Percentiles rank a stretch among this genome's conserved stretches.
phyloP scores from a whole-genome alignment of 352 stramenopile genomes.

The Phytophthora pseudosyringae region DNA sequence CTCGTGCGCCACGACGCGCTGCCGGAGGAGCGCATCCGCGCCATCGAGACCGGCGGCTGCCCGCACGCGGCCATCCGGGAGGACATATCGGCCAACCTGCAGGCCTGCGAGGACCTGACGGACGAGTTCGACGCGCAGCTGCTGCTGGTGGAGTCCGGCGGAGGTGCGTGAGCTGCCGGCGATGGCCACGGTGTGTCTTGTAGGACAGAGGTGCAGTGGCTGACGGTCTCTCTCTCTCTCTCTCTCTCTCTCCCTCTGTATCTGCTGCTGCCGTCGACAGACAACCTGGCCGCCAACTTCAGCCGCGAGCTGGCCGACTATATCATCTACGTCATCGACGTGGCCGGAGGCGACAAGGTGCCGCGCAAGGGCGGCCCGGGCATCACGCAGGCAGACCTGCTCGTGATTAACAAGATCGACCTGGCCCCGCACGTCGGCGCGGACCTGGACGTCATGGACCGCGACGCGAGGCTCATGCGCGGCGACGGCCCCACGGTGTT shows the following conservation, averaged over 20 bases:
- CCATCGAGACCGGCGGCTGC: conserved; percentile 98
- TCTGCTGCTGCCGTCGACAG: conserved; percentile 34
- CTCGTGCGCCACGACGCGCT: conserved; percentile 94
- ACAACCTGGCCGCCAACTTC: conserved; percentile 99
- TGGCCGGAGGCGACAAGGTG: conserved; percentile 98
- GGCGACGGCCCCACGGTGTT: conserved; percentile 95
- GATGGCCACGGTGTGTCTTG: neutral
- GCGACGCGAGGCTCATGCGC: conserved; percentile 96
- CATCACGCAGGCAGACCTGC: conserved; percentile 97
- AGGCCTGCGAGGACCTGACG: conserved; percentile 96
- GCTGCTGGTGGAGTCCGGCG: conserved; percentile 91
- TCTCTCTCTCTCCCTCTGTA: neutral
- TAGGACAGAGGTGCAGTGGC: too few relatives aligned
- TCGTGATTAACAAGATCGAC: conserved; percentile 99
- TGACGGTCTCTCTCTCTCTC: too few relatives aligned
- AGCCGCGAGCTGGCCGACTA: conserved; percentile 97
- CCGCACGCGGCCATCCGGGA: conserved; percentile 97
- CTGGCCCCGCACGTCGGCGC: conserved; percentile 95
- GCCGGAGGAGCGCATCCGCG: conserved; percentile 89
- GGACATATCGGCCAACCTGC: conserved; percentile 97
- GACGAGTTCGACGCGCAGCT: conserved; percentile 86
- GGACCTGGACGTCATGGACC: conserved; percentile 95
- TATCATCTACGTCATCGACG: conserved; percentile 99
- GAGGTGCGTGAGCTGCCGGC: conserved; percentile 45
- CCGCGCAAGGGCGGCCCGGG: conserved; percentile 97